Base-by-base conservation (phyloP, 1,284 basidiomycete species). In the Mycosarcoma mackinlayi region DNA sequence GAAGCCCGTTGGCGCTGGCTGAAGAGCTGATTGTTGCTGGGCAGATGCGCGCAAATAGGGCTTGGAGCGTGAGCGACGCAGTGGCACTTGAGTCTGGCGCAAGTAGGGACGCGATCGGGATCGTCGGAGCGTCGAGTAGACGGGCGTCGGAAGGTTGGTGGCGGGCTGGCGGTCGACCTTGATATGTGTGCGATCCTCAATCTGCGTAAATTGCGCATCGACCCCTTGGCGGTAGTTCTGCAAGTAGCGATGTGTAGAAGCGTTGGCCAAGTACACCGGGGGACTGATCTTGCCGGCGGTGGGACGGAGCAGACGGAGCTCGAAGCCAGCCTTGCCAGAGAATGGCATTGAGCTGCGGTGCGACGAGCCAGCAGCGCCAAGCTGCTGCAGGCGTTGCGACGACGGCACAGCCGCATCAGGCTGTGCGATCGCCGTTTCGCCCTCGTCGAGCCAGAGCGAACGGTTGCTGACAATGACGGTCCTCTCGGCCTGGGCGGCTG, bases 401-500 rank as follows among this genome's bases (percentile, higher is more conserved):
- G 49, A 56, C 14, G 19, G 23, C 18, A 37, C 25, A 4, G 27
- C 9, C 10, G 37, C n/a, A 13, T n/a, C 5, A 8, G 44, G 16
- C n/a, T 21, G 25, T 25, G 28, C 27, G 11, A 24, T 38, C 25
- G 16, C n/a, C 1, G 50, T 31, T 38, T 54, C 51, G 24, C 21
- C 39, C 9, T 57, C 47, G 14, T 57, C 64, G 24, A 53, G 31
- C 52, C 58, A 65, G 49, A 64, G 50, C 42, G 69, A 66, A 19
- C 64, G 65, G 25, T 70, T 67, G 39, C 62, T 68, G 23, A 79
- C 67, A 8, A 79, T 45, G 14, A 79, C 59, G 7, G 76, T 73
- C 19, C 77, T 60, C 31, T 63, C 54, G 23, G 59, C 63, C 33
- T 63, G 69, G n/a, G 21, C 33, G 1, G 48, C 44, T 10, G 38